These are phyloP conservation scores for Stephania cephalantha DNA, from an alignment of 164 flowering plant genomes.

Conservation along the genomic window DNA sequence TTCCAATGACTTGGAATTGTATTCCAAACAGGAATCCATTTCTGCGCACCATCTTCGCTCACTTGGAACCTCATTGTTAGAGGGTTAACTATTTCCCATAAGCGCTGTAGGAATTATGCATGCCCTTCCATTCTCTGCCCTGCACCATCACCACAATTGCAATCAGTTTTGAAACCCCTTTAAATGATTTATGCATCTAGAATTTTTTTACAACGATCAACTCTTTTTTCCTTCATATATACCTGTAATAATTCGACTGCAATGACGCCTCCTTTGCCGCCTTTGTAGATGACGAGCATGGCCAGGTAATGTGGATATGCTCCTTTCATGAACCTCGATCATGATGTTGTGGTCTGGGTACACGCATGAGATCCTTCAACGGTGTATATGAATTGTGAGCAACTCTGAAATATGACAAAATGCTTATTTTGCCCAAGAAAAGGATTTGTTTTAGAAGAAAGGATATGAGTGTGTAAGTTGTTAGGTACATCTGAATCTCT, in stretches of 20 bases:
- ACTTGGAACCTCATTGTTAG: slow-evolving; percentile 51
- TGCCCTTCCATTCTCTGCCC: slow-evolving; percentile 63
- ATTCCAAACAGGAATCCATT: slow-evolving; percentile 37
- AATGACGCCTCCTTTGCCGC: slow-evolving; percentile 44
- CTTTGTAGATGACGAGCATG: slow-evolving; percentile 45
- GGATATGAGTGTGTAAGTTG: too few species aligned
- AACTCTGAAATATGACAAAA: too few species aligned
- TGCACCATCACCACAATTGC: slow-evolving; percentile 23
- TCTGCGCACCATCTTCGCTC: slow-evolving; percentile 26
- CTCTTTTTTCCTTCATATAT: too few species aligned
- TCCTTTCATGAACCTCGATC: slow-evolving; percentile 59
- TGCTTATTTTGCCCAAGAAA: too few species aligned
- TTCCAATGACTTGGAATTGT: slow-evolving; percentile 62
- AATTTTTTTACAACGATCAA: too few species aligned
- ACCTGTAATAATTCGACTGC: slow-evolving; percentile 33
- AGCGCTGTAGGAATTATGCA: slow-evolving; percentile 58
- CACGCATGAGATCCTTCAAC: slow-evolving; percentile 46
- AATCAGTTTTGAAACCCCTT: too few species aligned
- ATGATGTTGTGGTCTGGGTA: slow-evolving; percentile 40
- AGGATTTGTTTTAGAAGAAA: too few species aligned
- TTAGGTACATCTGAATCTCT: slow-evolving; percentile 18
- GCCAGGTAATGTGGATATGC: slow-evolving; percentile 68
- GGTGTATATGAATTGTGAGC: too few species aligned
- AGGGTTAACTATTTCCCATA: slow-evolving; percentile 36
- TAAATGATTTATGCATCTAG: too few species aligned